These are phyloP conservation scores for Nemania sp. DNA, from an alignment of 2,329 filamentous ascomycete species.

Conservation along the genomic window DNA sequence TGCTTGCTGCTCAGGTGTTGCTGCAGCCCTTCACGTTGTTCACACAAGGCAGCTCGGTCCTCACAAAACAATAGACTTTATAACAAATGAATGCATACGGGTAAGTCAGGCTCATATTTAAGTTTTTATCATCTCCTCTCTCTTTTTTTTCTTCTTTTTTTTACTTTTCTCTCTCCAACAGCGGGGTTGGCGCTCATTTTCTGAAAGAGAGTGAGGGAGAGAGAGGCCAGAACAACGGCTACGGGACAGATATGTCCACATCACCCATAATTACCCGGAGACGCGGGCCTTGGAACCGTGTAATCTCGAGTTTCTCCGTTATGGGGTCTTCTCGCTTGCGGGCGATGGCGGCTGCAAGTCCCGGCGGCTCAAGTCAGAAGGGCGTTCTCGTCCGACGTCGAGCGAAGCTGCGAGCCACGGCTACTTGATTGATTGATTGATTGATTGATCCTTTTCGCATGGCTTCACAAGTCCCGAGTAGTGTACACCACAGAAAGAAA, in stretches of 20 bases:
- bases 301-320: constrained; percentile 23
- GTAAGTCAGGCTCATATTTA: not conserved
- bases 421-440: no score
- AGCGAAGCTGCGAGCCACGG: constrained; percentile 7
- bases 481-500: not conserved
- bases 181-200: not conserved
- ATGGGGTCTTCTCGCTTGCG: constrained; percentile 18
- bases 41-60: not conserved
- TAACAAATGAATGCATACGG: not conserved
- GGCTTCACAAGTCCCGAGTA: constrained; percentile 1
- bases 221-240: constrained; percentile 2
- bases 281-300: constrained; percentile 31
- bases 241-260: constrained; percentile 5
- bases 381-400: constrained; percentile 4
- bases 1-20: not conserved
- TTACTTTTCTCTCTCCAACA: no score
- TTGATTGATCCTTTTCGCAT: constrained; percentile 3
- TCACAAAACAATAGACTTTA: constrained; percentile 1
- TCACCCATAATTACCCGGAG: constrained; percentile 23
- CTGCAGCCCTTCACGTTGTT: constrained; percentile 5
- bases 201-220: not conserved
- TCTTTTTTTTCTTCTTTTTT: no score
- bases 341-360: constrained; percentile 21
- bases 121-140: no score
- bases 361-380: constrained; percentile 23